Conservation (phyloP, 2,329 filamentous ascomycete species). For the Neonectria ditissima region DNA sequence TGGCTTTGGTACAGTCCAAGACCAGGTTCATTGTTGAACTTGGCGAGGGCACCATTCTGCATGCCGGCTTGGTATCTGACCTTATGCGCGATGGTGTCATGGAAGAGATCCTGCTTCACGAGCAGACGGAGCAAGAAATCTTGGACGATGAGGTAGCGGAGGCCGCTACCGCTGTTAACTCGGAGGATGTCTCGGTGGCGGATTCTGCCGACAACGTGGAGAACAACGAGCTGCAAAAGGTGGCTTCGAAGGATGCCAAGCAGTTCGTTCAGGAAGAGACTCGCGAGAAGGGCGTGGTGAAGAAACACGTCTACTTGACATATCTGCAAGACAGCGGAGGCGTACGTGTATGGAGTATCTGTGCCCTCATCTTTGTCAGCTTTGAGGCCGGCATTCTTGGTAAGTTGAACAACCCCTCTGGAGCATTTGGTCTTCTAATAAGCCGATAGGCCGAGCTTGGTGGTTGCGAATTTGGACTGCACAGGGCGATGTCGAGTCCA, state of each 20-base stretch:
- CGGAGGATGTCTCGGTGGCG: constrained; percentile 59
- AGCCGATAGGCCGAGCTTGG: constrained; percentile 65
- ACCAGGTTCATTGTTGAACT: constrained; percentile 82
- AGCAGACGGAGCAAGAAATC: constrained; percentile 59
- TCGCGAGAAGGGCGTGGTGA: constrained; percentile 78
- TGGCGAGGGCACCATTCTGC: constrained; percentile 73
- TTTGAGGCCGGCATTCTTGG: constrained; percentile 68
- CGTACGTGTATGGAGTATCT: constrained; percentile 68
- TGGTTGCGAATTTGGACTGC: constrained; percentile 74
- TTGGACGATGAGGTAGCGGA: constrained; percentile 61
- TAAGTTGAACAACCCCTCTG: constrained; percentile 43
- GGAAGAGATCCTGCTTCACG: constrained; percentile 68
- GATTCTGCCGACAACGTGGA: constrained; percentile 55
- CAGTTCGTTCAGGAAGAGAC: constrained; percentile 83
- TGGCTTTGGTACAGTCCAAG: constrained; percentile 75
- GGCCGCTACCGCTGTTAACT: constrained; percentile 64
- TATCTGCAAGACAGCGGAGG: constrained; percentile 78
- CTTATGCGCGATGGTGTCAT: constrained; percentile 68
- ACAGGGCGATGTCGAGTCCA: constrained; percentile 28
- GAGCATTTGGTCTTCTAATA: constrained; percentile 12
- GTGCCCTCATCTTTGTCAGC: constrained; percentile 64
- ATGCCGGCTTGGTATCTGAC: constrained; percentile 75
- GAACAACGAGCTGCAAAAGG: constrained; percentile 59
- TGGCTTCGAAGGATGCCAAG: constrained; percentile 65
- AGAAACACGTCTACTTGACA: constrained; percentile 72